phyloP scores from a whole-genome alignment of 73 alveolate species.

The Tetrahymena borealis region DNA sequence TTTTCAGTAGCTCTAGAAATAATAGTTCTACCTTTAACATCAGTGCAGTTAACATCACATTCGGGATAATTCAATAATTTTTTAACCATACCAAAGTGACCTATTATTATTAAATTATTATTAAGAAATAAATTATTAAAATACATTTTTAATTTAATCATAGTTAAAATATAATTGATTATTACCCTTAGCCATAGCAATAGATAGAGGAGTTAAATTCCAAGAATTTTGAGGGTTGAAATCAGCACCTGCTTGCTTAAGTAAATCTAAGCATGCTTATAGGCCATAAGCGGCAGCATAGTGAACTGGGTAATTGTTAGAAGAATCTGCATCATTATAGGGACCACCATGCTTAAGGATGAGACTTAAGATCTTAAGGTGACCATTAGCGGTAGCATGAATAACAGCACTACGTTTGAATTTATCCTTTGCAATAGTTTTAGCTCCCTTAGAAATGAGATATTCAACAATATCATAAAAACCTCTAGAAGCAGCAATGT shows the following conservation, averaged over 20 bases:
- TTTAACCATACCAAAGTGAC: slow-evolving; percentile 82
- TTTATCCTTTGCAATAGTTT: slow-evolving; percentile 73
- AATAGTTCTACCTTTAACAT: slow-evolving; percentile 88
- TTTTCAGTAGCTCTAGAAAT: slow-evolving; percentile 64
- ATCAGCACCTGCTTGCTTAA: slow-evolving; percentile 88
- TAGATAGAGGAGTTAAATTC: slow-evolving; percentile 87
- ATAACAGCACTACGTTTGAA: slow-evolving; percentile 86
- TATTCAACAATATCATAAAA: slow-evolving; percentile 75
- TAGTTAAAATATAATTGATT: too few species aligned
- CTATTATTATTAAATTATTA: slow-evolving; percentile 42
- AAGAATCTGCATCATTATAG: slow-evolving; percentile 81
- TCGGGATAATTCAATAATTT: slow-evolving; percentile 63
- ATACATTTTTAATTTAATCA: too few species aligned
- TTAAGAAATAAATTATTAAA: background rate
- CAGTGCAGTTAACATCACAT: slow-evolving; percentile 90
- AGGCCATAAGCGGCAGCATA: slow-evolving; percentile 97
- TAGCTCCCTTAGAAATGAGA: slow-evolving; percentile 71
- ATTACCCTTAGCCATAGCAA: slow-evolving; percentile 65
- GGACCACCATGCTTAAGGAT: slow-evolving; percentile 85
- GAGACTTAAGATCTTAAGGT: slow-evolving; percentile 68
- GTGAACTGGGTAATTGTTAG: slow-evolving; percentile 87
- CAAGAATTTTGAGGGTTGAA: slow-evolving; percentile 87
- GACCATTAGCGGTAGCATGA: slow-evolving; percentile 91
- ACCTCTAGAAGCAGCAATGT: slow-evolving; percentile 86
- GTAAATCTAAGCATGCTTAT: slow-evolving; percentile 68